Conservation (phyloP, 306 rosid genomes). For the Alnus rubra region DNA sequence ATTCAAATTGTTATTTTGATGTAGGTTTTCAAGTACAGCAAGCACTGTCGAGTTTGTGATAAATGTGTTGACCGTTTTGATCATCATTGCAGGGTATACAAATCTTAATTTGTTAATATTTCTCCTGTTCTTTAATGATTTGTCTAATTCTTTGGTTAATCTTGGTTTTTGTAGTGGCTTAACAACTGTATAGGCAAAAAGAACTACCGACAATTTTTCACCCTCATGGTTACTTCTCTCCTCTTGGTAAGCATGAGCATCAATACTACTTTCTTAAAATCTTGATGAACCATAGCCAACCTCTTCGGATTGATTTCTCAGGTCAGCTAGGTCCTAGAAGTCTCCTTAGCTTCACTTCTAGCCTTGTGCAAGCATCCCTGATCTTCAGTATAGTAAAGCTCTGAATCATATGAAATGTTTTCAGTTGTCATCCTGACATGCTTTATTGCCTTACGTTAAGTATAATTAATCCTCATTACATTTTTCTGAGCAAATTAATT, state of each 20-base stretch:
- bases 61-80: slow-evolving; percentile 92
- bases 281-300: slow-evolving; percentile 2
- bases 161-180: slow-evolving; percentile 77
- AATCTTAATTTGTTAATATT: slow-evolving; percentile 16
- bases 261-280: slow-evolving; percentile 17
- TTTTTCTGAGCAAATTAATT: not conserved
- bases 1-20: slow-evolving; percentile 20
- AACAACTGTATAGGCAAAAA: slow-evolving; percentile 88
- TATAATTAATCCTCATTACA: not conserved
- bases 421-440: not conserved
- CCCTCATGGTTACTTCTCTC: slow-evolving; percentile 92
- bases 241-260: slow-evolving; percentile 80
- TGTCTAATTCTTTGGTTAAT: slow-evolving; percentile 20
- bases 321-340: slow-evolving; percentile 1
- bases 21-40: slow-evolving; percentile 97
- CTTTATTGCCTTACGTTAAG: not conserved
- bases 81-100: slow-evolving; percentile 95
- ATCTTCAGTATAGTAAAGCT: not conserved
- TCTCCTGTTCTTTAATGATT: slow-evolving; percentile 18
- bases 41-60: slow-evolving; percentile 97
- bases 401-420: not conserved
- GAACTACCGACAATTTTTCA: slow-evolving; percentile 88
- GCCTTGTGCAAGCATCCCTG: not conserved
- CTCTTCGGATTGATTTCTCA: not conserved
- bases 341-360: not conserved